These are phyloP conservation scores for Camellia lanceoleosa DNA, from an alignment of 148 eudicot genomes.

Conservation along the genomic window DNA sequence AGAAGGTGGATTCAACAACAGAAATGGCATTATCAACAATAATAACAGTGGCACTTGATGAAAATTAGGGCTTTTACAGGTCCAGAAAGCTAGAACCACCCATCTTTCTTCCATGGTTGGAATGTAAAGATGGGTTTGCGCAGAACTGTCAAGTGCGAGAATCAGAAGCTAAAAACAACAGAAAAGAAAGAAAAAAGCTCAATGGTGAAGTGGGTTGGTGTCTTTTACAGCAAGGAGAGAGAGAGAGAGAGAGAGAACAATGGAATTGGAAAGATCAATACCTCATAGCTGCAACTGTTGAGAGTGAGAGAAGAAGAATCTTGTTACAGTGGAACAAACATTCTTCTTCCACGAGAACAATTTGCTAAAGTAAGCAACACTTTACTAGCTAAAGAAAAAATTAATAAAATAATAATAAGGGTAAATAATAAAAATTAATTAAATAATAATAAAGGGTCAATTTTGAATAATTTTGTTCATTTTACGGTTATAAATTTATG, in stretches of 20 bases:
- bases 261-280: too few relatives aligned
- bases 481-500: too few relatives aligned
- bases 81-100: slow-evolving; percentile 30
- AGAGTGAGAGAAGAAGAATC: too few relatives aligned
- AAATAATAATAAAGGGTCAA: too few relatives aligned
- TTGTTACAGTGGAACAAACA: too few relatives aligned
- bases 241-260: not conserved
- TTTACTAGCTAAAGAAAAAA: too few relatives aligned
- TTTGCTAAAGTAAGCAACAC: too few relatives aligned
- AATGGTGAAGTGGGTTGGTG: not conserved
- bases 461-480: too few relatives aligned
- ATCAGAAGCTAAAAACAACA: not conserved
- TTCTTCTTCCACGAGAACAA: too few relatives aligned
- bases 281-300: too few relatives aligned
- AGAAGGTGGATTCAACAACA: slow-evolving; percentile 33
- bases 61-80: slow-evolving; percentile 19
- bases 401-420: too few relatives aligned
- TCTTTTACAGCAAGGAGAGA: not conserved
- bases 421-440: too few relatives aligned
- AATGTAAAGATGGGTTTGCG: not conserved
- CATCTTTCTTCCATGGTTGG: slow-evolving; percentile 41
- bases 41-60: slow-evolving; percentile 24
- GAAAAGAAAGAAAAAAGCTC: not conserved
- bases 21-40: slow-evolving; percentile 13
- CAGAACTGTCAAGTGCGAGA: not conserved